Evolutionary conservation across 2,329 filamentous ascomycete genomes (phyloP), one percentile per base, ranked within the genome.

Genomic region (Ceratocystis smalleyi): DNA sequence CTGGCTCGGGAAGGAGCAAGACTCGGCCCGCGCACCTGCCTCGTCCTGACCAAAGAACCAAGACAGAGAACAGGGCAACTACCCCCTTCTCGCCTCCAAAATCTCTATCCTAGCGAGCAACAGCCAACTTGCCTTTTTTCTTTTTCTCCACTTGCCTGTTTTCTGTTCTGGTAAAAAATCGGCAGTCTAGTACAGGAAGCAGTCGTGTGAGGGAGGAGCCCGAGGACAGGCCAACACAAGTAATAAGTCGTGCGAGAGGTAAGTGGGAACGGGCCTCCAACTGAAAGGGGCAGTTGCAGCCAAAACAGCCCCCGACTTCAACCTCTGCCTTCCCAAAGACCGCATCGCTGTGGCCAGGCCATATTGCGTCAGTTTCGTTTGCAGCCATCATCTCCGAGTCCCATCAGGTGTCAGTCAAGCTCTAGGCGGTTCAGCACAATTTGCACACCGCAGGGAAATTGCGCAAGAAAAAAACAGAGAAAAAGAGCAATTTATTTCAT

Each of bases 1-100:
- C 12, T 55, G 1, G 51, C 22, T 32, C 22, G 51, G 51, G 51
- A 55, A 55, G 51, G 51, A 55, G 30, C 27, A n/a, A 55, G 51
- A 55, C 51, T 55, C 51, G 51, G 51, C 24, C 51, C 51, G 51
- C 51, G 51, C 51, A 55, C 51, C 27, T 55, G 51, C 51, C 51
- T 55, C 51, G 22, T 15, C 51, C 19, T 55, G 51, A 32, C 8
- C 51, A 55, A 32, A 55, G 51, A 32, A 7, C 51, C 24, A 19
- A 17, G 8, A 5, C 3, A 55, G 22, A 19, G 51, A 55, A 55
- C 51, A 55, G 51, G 51, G 51, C 22, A 55, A 32, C 17, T 55
- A 30, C 51, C 51, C 51, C 17, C 24, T 55, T 30, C 10, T 22
- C 12, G 35, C 35, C 35, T 40, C 24, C 27, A 24, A 15, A 55